Conservation (phyloP, 352 stramenopile genomes). For the Phytophthora crassamura region DNA sequence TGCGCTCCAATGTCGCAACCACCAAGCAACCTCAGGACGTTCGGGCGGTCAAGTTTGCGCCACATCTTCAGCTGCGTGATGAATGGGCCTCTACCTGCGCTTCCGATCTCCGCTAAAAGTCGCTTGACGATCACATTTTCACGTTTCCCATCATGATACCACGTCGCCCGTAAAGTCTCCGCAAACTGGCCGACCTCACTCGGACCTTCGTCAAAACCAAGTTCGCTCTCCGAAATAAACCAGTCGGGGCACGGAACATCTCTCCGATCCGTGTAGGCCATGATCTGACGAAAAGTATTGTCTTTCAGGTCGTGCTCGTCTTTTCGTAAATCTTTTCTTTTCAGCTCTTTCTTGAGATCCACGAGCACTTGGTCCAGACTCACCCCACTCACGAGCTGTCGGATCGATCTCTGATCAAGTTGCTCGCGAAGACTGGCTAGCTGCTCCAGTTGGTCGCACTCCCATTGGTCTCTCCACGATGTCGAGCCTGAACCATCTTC, state of each 20-base stretch:
- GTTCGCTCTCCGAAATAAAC: no score
- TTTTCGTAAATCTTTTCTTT: no score
- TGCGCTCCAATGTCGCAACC: constrained; percentile 1
- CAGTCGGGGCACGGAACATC: no score
- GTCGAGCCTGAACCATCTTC: background rate
- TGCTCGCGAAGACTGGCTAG: background rate
- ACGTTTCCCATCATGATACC: background rate
- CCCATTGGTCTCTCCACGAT: constrained; percentile 2
- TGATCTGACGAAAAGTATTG: no score
- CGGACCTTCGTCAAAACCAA: no score
- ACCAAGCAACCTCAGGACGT: constrained; percentile 10
- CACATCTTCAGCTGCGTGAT: background rate
- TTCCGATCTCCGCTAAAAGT: constrained; percentile 32
- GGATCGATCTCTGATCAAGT: no score
- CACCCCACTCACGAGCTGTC: no score
- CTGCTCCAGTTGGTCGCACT: background rate
- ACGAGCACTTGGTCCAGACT: no score
- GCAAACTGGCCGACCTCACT: background rate
- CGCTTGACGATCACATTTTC: constrained; percentile 48
- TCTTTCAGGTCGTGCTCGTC: no score
- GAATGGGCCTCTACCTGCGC: background rate
- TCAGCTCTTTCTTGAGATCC: no score
- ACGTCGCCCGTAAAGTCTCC: background rate
- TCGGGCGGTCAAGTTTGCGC: background rate
- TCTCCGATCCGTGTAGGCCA: no score